A percentile compares a stretch with the other conserved stretches of the same genome.
Evolutionary conservation across 176 grass and related monocot genomes (phyloP).

Genomic region (Carex littledalei): DNA sequence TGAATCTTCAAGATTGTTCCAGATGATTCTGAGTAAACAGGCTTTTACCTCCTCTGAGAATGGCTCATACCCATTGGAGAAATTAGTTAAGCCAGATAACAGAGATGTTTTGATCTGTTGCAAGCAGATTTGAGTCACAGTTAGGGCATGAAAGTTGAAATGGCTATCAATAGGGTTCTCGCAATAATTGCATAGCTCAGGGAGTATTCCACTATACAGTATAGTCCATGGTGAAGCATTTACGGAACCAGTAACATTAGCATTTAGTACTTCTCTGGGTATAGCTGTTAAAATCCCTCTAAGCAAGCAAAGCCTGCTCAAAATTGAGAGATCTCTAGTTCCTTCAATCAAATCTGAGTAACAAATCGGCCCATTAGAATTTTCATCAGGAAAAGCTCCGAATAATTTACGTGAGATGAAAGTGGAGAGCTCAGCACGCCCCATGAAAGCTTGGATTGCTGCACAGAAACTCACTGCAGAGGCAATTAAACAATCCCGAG

Average conservation of each 20-base stretch:
- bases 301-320: constrained; percentile 90
- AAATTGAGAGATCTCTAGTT: constrained; percentile 58
- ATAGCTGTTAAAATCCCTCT: constrained; percentile 89
- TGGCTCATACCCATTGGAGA: constrained; percentile 57
- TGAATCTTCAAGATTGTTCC: constrained; percentile 95
- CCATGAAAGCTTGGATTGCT: constrained; percentile 74
- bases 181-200: constrained; percentile 79
- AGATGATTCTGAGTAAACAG: constrained; percentile 74
- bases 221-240: constrained; percentile 60
- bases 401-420: constrained; percentile 81
- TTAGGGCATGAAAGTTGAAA: constrained; percentile 96
- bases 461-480: constrained; percentile 92
- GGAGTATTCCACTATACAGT: constrained; percentile 81
- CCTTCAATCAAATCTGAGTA: constrained; percentile 44
- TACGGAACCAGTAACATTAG: constrained; percentile 25
- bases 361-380: constrained; percentile 15
- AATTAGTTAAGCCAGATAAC: constrained; percentile 47
- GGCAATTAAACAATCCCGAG: constrained; percentile 91
- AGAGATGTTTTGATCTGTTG: constrained; percentile 95
- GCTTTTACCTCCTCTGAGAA: constrained; percentile 46
- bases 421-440: constrained; percentile 35
- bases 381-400: constrained; percentile 10
- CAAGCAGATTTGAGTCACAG: constrained; percentile 94
- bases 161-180: constrained; percentile 95
- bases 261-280: constrained; percentile 65